Base-by-base conservation (phyloP, 225 moss, liverwort and hornwort genomes). In the Straminergon stramineum region DNA sequence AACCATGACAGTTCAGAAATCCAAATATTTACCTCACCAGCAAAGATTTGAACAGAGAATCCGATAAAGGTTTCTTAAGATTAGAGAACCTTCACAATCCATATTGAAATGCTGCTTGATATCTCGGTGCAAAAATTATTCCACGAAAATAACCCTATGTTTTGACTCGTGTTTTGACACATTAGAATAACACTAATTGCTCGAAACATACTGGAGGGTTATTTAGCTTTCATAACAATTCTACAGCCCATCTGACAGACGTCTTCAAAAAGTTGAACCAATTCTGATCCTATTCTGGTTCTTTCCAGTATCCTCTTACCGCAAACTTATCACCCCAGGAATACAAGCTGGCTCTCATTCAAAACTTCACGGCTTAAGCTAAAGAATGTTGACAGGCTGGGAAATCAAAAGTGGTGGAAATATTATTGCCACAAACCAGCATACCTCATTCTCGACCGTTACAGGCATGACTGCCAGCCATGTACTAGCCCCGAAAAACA, bases 401-500 rank as follows among this genome's bases (percentile, higher is more conserved):
- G 21, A 55, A 58, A 73, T 15, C 3, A 5, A 14, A 57, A 45
- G 35, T 57, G 41, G 26, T 37, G 37, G 7, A n/a, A 65, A 17
- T 7, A 22, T 6, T 69, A 24, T 68, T 39, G 21, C 60, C 35
- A 28, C 56, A 64, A 65, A 48, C 56, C 41, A 64, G 30, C 52
- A n/a, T 90, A 95, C 95, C 93, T 96, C 92, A 90, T 98, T 95
- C 41, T 94, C 91, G 12, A 82, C 48, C 13, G 61, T 87, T 57
- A 92, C 53, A 76, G 95, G 95, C 34, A 93, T 92, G 31, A 93
- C 41, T 43, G 88, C 41, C 39, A 98, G 92, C 96, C 97, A 97
- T 67, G 93, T 90, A 22, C 89, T 90, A 18, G 87, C 58, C 34
- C 89, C 95, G 15, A 95, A 43, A 83, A 98, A 96, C 17, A 93